These are phyloP conservation scores for Calocybe gambosa DNA, from an alignment of 1,284 basidiomycete genomes.

Conservation along the genomic window DNA sequence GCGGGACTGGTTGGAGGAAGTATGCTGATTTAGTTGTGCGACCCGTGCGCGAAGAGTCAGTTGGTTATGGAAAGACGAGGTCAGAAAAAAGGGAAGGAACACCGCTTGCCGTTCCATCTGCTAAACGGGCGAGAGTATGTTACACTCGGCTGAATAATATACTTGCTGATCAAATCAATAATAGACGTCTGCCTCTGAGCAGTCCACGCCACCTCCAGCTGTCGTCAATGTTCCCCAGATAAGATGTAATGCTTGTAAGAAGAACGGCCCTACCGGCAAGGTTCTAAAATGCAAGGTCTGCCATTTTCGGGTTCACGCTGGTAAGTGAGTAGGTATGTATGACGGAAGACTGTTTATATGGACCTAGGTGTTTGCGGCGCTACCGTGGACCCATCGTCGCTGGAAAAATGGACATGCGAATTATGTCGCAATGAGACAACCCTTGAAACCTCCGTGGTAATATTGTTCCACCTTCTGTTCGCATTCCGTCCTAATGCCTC, in stretches of 20 bases:
- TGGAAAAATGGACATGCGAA: constrained; percentile 79
- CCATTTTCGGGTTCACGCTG: constrained; percentile 69
- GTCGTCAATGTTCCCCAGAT: constrained; percentile 49
- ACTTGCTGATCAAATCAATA: constrained; percentile 1
- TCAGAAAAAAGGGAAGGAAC: constrained; percentile 76
- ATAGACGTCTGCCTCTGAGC: constrained; percentile 52
- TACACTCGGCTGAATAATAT: not conserved
- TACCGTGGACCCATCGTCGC: constrained; percentile 49
- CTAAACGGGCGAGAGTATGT: constrained; percentile 67
- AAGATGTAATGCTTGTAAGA: constrained; percentile 71
- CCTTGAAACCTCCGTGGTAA: constrained; percentile 71
- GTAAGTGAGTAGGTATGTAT: constrained; percentile 28
- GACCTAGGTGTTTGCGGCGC: constrained; percentile 61
- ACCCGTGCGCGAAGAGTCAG: constrained; percentile 59
- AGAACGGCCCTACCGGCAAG: constrained; percentile 65
- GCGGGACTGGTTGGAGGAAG: constrained; percentile 81
- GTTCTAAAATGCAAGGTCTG: constrained; percentile 80
- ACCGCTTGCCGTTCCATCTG: constrained; percentile 52
- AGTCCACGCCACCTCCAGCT: constrained; percentile 51
- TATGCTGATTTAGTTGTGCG: constrained; percentile 81
- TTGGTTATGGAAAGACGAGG: constrained; percentile 41
- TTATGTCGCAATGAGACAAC: constrained; percentile 77
- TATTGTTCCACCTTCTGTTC: constrained; percentile 18
- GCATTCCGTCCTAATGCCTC: constrained; percentile 2
- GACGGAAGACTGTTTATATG: constrained; percentile 9